A percentile compares a stretch with the other conserved stretches of the same genome.
These are phyloP conservation scores for Lodderomyces elongisporus DNA, from an alignment of 1,139 yeast species.

Conservation along the genomic window DNA sequence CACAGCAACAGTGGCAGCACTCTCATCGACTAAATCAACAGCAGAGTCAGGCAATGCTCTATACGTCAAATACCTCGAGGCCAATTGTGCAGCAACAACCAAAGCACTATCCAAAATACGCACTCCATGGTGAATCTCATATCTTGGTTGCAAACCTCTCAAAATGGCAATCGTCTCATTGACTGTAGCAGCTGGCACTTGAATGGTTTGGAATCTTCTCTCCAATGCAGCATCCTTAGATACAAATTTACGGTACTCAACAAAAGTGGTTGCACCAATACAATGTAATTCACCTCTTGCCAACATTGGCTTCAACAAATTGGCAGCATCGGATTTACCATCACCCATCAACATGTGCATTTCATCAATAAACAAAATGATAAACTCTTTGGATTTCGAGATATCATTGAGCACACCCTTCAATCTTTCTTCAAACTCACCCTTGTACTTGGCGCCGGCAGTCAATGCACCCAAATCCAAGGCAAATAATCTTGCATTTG, in stretches of 20 bases:
- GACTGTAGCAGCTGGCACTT: slow-evolving; percentile 90
- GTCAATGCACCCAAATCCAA: slow-evolving; percentile 92
- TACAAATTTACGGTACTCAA: slow-evolving; percentile 86
- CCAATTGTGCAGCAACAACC: slow-evolving; percentile 92
- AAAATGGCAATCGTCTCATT: slow-evolving; percentile 92
- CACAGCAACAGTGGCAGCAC: slow-evolving; percentile 97
- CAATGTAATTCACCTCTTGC: slow-evolving; percentile 96
- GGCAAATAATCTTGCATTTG: slow-evolving; percentile 75
- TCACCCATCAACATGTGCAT: slow-evolving; percentile 99
- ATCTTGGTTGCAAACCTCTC: slow-evolving; percentile 93
- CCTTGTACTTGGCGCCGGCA: slow-evolving; percentile 98
- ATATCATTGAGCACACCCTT: slow-evolving; percentile 94
- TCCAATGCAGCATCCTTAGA: slow-evolving; percentile 98
- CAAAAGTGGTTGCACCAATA: slow-evolving; percentile 96
- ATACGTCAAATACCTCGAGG: slow-evolving; percentile 90
- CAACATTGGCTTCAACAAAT: slow-evolving; percentile 91
- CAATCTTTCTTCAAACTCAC: slow-evolving; percentile 96
- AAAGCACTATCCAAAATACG: slow-evolving; percentile 93
- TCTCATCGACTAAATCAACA: slow-evolving; percentile 91
- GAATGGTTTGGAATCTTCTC: slow-evolving; percentile 95
- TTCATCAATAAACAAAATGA: slow-evolving; percentile 89
- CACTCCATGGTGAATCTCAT: slow-evolving; percentile 97
- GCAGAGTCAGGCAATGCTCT: slow-evolving; percentile 97
- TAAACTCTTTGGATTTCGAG: slow-evolving; percentile 80
- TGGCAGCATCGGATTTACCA: slow-evolving; percentile 92